These are phyloP conservation scores for Penicillium sp. DNA, from an alignment of 2,329 filamentous ascomycete genomes.

Conservation along the genomic window DNA sequence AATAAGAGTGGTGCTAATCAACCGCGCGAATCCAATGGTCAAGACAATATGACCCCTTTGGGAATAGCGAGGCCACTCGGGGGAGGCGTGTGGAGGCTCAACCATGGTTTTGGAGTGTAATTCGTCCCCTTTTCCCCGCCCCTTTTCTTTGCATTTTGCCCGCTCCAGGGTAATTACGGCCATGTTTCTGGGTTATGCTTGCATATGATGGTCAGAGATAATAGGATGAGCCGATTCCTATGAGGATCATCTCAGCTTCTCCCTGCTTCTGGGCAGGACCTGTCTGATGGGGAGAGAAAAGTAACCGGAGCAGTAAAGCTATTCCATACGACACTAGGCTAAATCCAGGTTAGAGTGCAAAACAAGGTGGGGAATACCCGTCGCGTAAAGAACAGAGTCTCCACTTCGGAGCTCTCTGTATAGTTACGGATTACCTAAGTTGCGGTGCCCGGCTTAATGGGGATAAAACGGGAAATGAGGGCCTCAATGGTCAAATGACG, in stretches of 20 bases:
- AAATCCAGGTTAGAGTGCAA: constrained; percentile 11
- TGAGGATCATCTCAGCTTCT: background rate
- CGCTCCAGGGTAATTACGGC: background rate
- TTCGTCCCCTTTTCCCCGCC: constrained; percentile 14
- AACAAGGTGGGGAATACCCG: constrained; percentile 25
- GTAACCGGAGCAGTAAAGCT: constrained; percentile 14
- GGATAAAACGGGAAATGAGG: constrained; percentile 13
- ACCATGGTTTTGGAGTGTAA: constrained; percentile 25
- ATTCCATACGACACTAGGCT: constrained; percentile 19
- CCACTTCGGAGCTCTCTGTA: constrained; percentile 22
- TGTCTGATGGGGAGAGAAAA: constrained; percentile 3
- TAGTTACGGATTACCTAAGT: constrained; percentile 15
- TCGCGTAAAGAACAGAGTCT: constrained; percentile 15
- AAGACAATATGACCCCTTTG: constrained; percentile 25
- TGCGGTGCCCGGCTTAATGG: constrained; percentile 9
- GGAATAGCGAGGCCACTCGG: constrained; percentile 15
- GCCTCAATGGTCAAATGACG: background rate
- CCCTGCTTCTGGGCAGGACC: constrained; percentile 1
- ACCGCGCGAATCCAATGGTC: constrained; percentile 19
- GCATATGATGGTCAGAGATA: background rate
- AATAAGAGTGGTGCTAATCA: constrained; percentile 21
- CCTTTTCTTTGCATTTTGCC: constrained; percentile 15
- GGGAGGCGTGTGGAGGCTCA: constrained; percentile 29
- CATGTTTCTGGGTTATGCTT: background rate
- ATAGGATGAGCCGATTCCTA: background rate